Conservation (phyloP, 495 filamentous ascomycete genomes). For the Podospora conica region DNA sequence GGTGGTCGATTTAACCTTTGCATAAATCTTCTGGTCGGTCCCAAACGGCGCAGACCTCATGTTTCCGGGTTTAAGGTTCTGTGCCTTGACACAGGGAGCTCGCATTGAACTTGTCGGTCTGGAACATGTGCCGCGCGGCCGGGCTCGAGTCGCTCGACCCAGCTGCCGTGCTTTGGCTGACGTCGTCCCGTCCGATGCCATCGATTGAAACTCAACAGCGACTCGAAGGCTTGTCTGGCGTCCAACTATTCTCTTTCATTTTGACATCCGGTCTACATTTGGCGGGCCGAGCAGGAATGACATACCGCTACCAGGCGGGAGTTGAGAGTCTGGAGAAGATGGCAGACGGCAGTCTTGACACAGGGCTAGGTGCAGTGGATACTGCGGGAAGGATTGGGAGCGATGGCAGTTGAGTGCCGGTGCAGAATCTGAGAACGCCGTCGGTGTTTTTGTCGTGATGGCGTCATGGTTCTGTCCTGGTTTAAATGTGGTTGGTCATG, state of each 20-base stretch:
- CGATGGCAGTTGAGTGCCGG: not conserved
- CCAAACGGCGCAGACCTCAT: not conserved
- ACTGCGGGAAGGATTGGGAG: not conserved
- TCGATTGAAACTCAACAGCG: not conserved
- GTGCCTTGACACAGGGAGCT: not conserved
- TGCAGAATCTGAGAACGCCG: not conserved
- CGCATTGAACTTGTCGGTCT: not conserved
- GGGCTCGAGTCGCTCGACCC: not conserved
- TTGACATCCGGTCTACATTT: too few species aligned
- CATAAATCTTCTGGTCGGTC: not conserved
- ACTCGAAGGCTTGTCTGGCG: too few species aligned
- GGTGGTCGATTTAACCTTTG: not conserved
- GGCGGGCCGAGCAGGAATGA: too few species aligned
- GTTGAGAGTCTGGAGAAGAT: too few species aligned
- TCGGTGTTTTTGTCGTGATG: not conserved
- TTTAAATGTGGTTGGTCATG: too few species aligned
- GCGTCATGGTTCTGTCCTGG: too few species aligned
- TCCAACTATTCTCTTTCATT: too few species aligned
- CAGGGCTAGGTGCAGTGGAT: too few species aligned
- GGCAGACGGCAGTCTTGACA: too few species aligned
- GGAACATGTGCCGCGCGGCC: not conserved
- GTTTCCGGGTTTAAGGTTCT: not conserved
- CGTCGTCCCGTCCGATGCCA: not conserved
- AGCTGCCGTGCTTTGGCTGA: too few species aligned
- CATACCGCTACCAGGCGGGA: too few species aligned